Evolutionary conservation across 192 early-diverging fungal species (phyloP).

Genomic region (Anaeromyces robustus): DNA sequence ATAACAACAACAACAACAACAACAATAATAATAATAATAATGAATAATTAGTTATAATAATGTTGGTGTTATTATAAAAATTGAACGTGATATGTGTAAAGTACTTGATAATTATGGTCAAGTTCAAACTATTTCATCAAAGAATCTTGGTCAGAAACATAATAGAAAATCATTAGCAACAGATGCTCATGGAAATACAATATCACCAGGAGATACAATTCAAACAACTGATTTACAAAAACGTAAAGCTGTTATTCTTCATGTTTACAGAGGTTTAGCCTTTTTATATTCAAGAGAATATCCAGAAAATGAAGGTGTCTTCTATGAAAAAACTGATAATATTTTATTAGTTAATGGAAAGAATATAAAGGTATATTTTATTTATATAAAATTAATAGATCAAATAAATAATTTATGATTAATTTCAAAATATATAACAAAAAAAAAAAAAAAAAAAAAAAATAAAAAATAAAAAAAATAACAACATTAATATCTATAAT

Average conservation of each 20-base stretch:
- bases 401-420: conserved; percentile 1
- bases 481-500: too few species aligned
- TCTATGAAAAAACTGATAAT: conserved; percentile 50
- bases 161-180: conserved; percentile 7
- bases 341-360: conserved; percentile 16
- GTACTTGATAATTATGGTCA: conserved; percentile 56
- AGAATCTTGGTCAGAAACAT: conserved; percentile 25
- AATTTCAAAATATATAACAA: conserved; percentile 1
- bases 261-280: conserved; percentile 64
- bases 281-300: conserved; percentile 65
- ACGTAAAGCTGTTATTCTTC: conserved; percentile 52
- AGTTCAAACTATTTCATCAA: neutral
- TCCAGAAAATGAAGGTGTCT: conserved; percentile 55
- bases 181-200: conserved; percentile 30
- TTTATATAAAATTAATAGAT: neutral
- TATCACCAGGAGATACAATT: conserved; percentile 55
- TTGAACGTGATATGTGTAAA: conserved; percentile 55
- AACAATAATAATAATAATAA: neutral
- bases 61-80: conserved; percentile 67
- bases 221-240: conserved; percentile 28
- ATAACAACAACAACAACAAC: neutral
- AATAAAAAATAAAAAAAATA: neutral
- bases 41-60: conserved; percentile 29
- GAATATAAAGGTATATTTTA: neutral
- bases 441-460: neutral